Percentiles rank a stretch among this genome's conserved stretches.
phyloP scores from a whole-genome alignment of 805 yeast genomes.

The Wickerhamomyces mucosus region DNA sequence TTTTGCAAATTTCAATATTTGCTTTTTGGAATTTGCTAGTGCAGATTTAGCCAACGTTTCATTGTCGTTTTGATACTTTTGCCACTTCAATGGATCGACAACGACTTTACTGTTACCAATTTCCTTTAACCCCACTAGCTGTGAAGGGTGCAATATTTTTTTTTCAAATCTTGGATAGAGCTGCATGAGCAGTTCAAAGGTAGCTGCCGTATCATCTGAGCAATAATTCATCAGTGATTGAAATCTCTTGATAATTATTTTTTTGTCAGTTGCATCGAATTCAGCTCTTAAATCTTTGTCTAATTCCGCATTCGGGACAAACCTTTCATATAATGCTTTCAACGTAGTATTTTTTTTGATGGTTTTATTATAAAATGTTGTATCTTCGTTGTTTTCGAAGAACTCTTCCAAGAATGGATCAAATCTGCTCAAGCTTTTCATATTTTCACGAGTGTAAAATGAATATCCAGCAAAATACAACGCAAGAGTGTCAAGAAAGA shows the following conservation, averaged over 20 bases:
- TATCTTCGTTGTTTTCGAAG: neutral
- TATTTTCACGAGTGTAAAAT: neutral
- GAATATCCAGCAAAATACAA: conserved; percentile 38
- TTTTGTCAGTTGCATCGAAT: conserved; percentile 45
- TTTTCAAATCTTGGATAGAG: neutral
- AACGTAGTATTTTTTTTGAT: conserved; percentile 1
- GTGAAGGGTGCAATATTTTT: conserved; percentile 2
- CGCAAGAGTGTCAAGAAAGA: conserved; percentile 81
- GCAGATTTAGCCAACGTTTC: neutral
- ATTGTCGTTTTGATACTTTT: neutral
- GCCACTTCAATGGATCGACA: conserved; percentile 2
- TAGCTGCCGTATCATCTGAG: conserved; percentile 68
- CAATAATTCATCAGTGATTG: conserved; percentile 62
- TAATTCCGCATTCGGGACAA: conserved; percentile 38
- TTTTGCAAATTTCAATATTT: neutral
- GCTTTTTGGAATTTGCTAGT: neutral
- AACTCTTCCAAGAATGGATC: conserved; percentile 1
- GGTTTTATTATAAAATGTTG: neutral
- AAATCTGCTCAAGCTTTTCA: neutral
- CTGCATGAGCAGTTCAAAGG: conserved; percentile 46
- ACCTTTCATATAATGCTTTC: conserved; percentile 12
- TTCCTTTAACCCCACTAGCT: conserved; percentile 3
- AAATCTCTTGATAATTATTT: conserved; percentile 44
- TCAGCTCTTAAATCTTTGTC: conserved; percentile 56
- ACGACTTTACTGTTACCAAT: conserved; percentile 3